Conservation (phyloP, 2,329 filamentous ascomycete species). For the Balansia obtecta region DNA sequence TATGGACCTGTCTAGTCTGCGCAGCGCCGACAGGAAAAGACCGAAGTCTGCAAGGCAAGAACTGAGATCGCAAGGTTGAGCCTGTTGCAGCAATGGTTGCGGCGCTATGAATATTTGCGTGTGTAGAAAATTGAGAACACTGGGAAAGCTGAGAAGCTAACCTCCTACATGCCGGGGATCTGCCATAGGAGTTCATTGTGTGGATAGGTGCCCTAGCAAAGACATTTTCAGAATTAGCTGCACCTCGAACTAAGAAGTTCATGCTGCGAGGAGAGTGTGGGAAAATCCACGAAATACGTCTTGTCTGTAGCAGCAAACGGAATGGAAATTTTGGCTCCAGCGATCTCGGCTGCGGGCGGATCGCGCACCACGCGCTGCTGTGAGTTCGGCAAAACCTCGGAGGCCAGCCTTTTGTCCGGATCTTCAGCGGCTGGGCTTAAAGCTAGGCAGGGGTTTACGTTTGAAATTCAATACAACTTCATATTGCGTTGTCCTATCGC, state of each 20-base stretch:
- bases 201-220: slow-evolving; percentile 29
- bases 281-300: slow-evolving; percentile 16
- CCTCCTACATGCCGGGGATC: slow-evolving; percentile 35
- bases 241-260: slow-evolving; percentile 34
- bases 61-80: slow-evolving; percentile 32
- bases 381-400: slow-evolving; percentile 24
- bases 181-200: slow-evolving; percentile 23
- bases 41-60: slow-evolving; percentile 24
- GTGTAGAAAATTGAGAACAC: slow-evolving; percentile 14
- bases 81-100: slow-evolving; percentile 18
- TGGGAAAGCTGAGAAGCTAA: slow-evolving; percentile 27
- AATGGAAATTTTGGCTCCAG: slow-evolving; percentile 28
- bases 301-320: slow-evolving; percentile 14
- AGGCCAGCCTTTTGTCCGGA: slow-evolving; percentile 10
- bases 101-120: slow-evolving; percentile 15
- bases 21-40: slow-evolving; percentile 18
- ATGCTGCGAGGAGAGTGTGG: slow-evolving; percentile 23
- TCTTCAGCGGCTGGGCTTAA: neutral
- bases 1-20: slow-evolving; percentile 22
- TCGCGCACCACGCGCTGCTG: slow-evolving; percentile 8
- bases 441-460: neutral
- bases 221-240: slow-evolving; percentile 26
- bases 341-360: slow-evolving; percentile 24
- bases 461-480: neutral
- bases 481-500: neutral